A percentile compares a stretch with the other conserved stretches of the same genome.
phyloP scores from a whole-genome alignment of 768 basidiomycete genomes.

The Auriscalpium microsporum region DNA sequence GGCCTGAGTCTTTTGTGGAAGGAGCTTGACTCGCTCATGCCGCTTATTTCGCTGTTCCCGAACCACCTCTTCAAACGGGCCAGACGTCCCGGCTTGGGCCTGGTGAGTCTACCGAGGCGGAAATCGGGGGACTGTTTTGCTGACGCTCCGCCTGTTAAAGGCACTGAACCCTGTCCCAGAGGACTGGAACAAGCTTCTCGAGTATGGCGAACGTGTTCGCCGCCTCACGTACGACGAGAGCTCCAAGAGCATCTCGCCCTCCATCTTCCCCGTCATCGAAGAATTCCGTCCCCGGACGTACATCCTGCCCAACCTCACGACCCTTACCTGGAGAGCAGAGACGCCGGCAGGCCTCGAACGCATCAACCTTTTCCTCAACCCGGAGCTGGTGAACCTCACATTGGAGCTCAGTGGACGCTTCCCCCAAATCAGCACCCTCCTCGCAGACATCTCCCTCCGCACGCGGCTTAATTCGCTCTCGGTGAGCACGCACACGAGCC shows the following conservation, averaged over 20 bases:
- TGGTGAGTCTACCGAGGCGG: conserved; percentile 40
- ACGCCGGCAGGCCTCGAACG: conserved; percentile 58
- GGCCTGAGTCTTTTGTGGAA: conserved; percentile 68
- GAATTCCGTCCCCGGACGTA: conserved; percentile 53
- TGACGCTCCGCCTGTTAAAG: conserved; percentile 25
- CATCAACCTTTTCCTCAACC: conserved; percentile 54
- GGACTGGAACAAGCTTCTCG: conserved; percentile 62
- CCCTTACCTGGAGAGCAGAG: conserved; percentile 67
- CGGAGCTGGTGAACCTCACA: conserved; percentile 50
- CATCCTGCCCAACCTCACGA: conserved; percentile 61
- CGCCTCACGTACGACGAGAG: conserved; percentile 65
- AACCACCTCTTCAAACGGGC: conserved; percentile 57
- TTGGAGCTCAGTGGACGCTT: conserved; percentile 55
- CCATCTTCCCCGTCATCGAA: conserved; percentile 60
- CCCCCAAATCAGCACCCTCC: conserved; percentile 50
- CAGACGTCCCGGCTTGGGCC: conserved; percentile 64
- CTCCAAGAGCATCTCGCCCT: conserved; percentile 51
- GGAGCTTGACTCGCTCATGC: conserved; percentile 68
- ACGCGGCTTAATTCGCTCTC: conserved; percentile 61
- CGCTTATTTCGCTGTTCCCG: conserved; percentile 67
- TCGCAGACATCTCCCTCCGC: conserved; percentile 54
- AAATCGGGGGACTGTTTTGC: neutral
- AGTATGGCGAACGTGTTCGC: conserved; percentile 59
- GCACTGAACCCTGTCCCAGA: conserved; percentile 51
- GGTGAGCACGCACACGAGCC: conserved; percentile 57